Evolutionary conservation across 108 stramenopile genomes (phyloP).

Genomic region (Craspedostauros australis): DNA sequence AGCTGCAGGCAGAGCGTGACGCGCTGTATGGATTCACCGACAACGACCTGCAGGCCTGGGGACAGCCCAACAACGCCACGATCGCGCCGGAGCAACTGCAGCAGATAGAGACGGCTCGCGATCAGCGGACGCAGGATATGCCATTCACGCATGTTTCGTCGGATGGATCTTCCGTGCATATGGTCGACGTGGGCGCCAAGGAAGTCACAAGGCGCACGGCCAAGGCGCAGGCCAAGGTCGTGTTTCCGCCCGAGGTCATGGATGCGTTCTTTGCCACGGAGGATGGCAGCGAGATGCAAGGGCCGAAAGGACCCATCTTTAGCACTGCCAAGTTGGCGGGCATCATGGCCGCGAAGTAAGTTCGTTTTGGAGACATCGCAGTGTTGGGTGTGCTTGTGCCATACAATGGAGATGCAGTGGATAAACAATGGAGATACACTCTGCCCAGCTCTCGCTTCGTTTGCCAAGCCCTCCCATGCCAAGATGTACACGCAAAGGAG

Average conservation of each 20-base stretch:
- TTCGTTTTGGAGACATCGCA: neutral
- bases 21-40: constrained; percentile 53
- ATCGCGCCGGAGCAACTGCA: neutral
- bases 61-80: constrained; percentile 7
- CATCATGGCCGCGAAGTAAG: constrained; percentile 83
- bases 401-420: neutral
- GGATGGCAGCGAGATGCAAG: constrained; percentile 44
- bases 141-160: constrained; percentile 56
- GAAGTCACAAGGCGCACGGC: constrained; percentile 49
- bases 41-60: constrained; percentile 65
- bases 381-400: neutral
- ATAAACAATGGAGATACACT: neutral
- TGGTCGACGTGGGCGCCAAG: constrained; percentile 83
- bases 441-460: too few species aligned
- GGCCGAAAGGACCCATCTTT: constrained; percentile 84
- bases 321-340: constrained; percentile 78
- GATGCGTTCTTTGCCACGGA: constrained; percentile 31
- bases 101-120: neutral
- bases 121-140: neutral
- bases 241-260: constrained; percentile 58
- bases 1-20: constrained; percentile 52
- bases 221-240: constrained; percentile 50
- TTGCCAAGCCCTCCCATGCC: too few species aligned
- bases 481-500: too few species aligned
- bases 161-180: constrained; percentile 40